These are phyloP conservation scores for Leucogyrophana mollusca DNA, from an alignment of 768 basidiomycete genomes.

Conservation along the genomic window DNA sequence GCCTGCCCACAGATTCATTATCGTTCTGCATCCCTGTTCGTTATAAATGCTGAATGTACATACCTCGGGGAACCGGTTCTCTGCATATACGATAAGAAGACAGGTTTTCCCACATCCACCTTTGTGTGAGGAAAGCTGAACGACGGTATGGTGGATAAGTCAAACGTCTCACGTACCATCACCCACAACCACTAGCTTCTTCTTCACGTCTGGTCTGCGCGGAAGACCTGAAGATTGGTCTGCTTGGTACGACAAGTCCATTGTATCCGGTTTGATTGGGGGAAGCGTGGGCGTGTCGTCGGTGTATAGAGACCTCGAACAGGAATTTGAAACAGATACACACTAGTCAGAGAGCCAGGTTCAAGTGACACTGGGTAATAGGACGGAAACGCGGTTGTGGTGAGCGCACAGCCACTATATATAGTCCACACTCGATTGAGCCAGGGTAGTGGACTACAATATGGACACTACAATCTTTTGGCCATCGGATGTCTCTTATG, in stretches of 20 bases:
- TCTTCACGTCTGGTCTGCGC: slow-evolving; percentile 77
- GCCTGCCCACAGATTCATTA: slow-evolving; percentile 46
- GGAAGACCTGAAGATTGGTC: slow-evolving; percentile 25
- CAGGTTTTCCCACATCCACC: slow-evolving; percentile 93
- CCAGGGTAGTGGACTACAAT: too few species aligned
- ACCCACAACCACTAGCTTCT: slow-evolving; percentile 86
- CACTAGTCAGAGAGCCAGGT: too few species aligned
- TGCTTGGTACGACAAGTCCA: slow-evolving; percentile 26
- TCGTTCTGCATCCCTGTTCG: slow-evolving; percentile 6
- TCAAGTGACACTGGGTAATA: too few species aligned
- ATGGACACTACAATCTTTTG: slow-evolving; percentile 45
- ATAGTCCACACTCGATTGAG: too few species aligned
- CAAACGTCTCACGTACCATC: slow-evolving; percentile 59
- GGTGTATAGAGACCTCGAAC: too few species aligned
- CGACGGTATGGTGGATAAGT: slow-evolving; percentile 23
- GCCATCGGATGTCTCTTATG: slow-evolving; percentile 48
- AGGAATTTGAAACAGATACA: too few species aligned
- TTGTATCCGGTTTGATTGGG: slow-evolving; percentile 2
- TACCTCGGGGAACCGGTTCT: slow-evolving; percentile 96
- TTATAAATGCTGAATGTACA: slow-evolving; percentile 20
- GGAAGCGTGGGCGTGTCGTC: too few species aligned
- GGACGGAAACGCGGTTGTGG: too few species aligned
- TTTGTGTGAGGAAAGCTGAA: slow-evolving; percentile 33
- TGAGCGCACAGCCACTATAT: too few species aligned
- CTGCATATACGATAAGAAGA: slow-evolving; percentile 93